Percentiles rank a stretch among this genome's conserved stretches.
These are phyloP conservation scores for Candida takata DNA, from an alignment of 805 yeast species.

Conservation along the genomic window DNA sequence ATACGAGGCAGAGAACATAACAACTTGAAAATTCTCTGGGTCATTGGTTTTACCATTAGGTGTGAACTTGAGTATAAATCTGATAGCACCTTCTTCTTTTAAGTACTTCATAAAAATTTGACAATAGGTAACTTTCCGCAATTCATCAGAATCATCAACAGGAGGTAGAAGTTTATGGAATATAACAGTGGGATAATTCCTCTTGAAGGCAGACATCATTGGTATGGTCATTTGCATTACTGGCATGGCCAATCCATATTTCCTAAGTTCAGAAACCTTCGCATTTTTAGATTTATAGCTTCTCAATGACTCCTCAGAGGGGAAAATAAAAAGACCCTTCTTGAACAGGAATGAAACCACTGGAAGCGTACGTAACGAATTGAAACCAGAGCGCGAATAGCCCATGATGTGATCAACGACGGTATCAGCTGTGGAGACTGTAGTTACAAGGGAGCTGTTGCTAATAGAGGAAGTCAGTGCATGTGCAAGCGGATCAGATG, in stretches of 20 bases:
- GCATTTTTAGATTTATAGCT: slow-evolving; percentile 23
- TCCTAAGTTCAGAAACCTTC: slow-evolving; percentile 16
- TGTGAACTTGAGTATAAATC: slow-evolving; percentile 26
- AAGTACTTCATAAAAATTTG: slow-evolving; percentile 22
- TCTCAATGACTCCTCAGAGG: slow-evolving; percentile 27
- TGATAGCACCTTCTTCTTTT: slow-evolving; percentile 18
- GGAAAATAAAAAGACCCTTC: slow-evolving; percentile 32
- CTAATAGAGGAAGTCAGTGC: neutral
- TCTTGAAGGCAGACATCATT: slow-evolving; percentile 26
- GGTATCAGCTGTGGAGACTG: slow-evolving; percentile 15
- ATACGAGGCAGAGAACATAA: slow-evolving; percentile 25
- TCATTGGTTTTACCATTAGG: slow-evolving; percentile 17
- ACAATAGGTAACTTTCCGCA: slow-evolving; percentile 28
- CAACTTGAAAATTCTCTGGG: slow-evolving; percentile 18
- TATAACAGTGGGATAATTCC: slow-evolving; percentile 23
- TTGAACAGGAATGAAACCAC: slow-evolving; percentile 27
- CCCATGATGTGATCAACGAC: slow-evolving; percentile 21
- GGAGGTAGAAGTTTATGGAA: slow-evolving; percentile 23
- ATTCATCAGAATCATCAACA: slow-evolving; percentile 1
- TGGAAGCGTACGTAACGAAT: slow-evolving; percentile 25
- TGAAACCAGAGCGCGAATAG: slow-evolving; percentile 18
- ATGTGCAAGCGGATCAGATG: neutral
- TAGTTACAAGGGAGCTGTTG: slow-evolving; percentile 1
- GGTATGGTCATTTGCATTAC: slow-evolving; percentile 27
- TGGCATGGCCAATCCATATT: slow-evolving; percentile 28